Base-by-base conservation (phyloP, 192 early-diverging fungal species). In the Backusella australiensis region DNA sequence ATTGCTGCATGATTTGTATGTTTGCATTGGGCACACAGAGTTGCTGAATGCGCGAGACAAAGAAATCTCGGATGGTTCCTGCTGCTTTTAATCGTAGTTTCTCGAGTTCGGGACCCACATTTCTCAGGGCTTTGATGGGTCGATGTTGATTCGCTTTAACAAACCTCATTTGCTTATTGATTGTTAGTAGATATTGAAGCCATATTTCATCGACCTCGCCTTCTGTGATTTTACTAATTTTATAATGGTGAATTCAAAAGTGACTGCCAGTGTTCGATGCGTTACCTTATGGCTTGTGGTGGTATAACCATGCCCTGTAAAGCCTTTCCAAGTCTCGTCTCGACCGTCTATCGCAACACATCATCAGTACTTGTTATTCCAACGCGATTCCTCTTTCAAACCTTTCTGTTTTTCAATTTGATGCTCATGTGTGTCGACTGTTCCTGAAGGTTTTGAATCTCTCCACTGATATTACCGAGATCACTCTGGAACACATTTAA, bases 51-150 rank as follows among this genome's bases (percentile, higher is more conserved):
- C 93, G 92, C 53, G 89, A 89, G 29, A 97, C 79, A 66, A 98
- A 86, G 73, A 95, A 98, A 49, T 96, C 94, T 12, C 97, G 90
- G 72, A 97, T 92, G 75, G 93, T 95, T 44, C 91, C 89, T 6
- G 93, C 86, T 15, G 95, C 93, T 85, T 92, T 94, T 39, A 97
- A 77, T 5, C 95, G 85, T 73, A 97, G 79, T n/a, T 94, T 85
- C 69, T 99, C 98, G 39, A 99, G 78, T 82, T 98, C 98, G 1
- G 98, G 97, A 9, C 91, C 94, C 34, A 96, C 90, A 77, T 97
- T 94, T 71, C 92, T 90, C 38, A 97, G 83, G 4, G 94, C 95
- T 44, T 85, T 81, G 49, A 99, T 90, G 68, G 92, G 88, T 63
- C 89, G 85, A 17, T 91, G 88, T 81, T 95, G 93, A 73, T 94